Evolutionary conservation across 2,329 filamentous ascomycete species (phyloP), one percentile per base, ranked within the genome.

Genomic region (Neoarthrinium moseri): DNA sequence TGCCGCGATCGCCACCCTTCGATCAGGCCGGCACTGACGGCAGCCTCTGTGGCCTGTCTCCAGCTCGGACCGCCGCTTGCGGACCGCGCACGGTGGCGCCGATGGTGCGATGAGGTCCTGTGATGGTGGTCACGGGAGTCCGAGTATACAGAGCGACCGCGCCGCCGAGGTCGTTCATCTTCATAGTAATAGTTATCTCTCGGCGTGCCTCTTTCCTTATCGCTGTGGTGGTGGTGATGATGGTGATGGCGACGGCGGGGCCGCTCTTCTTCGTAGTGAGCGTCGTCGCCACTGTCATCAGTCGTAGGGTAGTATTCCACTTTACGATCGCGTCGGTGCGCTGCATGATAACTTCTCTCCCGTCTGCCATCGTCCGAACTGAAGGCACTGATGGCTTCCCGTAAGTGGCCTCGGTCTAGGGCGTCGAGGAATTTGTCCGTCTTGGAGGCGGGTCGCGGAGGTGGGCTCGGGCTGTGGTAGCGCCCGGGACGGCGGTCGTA

Each of bases 1-100:
- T 53, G 46, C 5, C 53, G 51, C 42, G 57, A 52, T n/a, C 54
- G 45, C 42, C 52, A 58, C 5, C 53, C 58, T 46, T 60, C 58
- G 7, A 56, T 39, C 1, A 54, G 49, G 0, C 54, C 58, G 3
- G 59, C 57, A 4, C 52, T 51, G 6, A 56, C 48, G 2, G 56
- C 58, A 0, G 58, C 58, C 34, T 53, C 53, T 4, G 58, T 54
- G 8, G 54, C 55, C 29, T 58, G 56, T n/a, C 38, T 49, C 34
- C 55, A 32, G 35, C 52, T 50, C 13, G 48, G 36, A 13, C 52
- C 40, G 12, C 40, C 26, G 34, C 27, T 22, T 8, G 22, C 43
- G 10, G 41, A 44, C 7, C 32, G 41, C 5, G 21, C 22, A 20
- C 32, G 10, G 15, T 44, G 41, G 13, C 41, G 18, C 21, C 21